Conservation (phyloP, 108 stramenopile species). For the Chaetoceros muelleri region DNA sequence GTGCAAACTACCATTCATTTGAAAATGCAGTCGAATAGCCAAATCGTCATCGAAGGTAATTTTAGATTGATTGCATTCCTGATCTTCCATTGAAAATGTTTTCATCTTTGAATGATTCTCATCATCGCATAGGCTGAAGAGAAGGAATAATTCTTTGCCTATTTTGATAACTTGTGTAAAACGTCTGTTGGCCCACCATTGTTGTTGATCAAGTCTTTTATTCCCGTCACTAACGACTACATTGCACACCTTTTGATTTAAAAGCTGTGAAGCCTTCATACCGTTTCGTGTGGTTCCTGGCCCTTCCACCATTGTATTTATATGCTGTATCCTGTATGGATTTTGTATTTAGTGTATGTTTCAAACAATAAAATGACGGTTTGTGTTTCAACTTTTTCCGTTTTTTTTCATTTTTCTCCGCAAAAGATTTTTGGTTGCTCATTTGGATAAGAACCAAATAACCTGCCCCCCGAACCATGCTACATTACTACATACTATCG, state of each 20-base stretch:
- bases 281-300: slow-evolving; percentile 54
- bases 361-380: too few relatives aligned
- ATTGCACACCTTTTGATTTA: slow-evolving; percentile 13
- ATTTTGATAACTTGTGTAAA: slow-evolving; percentile 33
- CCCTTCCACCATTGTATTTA: slow-evolving; percentile 59
- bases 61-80: too few relatives aligned
- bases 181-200: slow-evolving; percentile 5
- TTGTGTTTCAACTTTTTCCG: too few relatives aligned
- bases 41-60: slow-evolving; percentile 7
- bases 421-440: too few relatives aligned
- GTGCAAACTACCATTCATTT: slow-evolving; percentile 45
- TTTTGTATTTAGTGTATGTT: too few relatives aligned
- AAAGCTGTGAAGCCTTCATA: slow-evolving; percentile 22
- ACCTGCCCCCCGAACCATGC: too few relatives aligned
- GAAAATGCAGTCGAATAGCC: slow-evolving; percentile 55
- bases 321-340: too few relatives aligned
- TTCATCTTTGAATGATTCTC: not conserved
- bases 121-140: slow-evolving; percentile 17
- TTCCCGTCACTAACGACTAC: not conserved
- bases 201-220: not conserved
- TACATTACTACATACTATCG: too few relatives aligned
- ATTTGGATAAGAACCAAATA: too few relatives aligned
- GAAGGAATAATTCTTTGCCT: slow-evolving; percentile 57
- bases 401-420: too few relatives aligned
- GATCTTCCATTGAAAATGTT: not conserved